A percentile compares a stretch with the other conserved stretches of the same genome.
Conservation (phyloP, 208 protist genomes). For the Herpetomonas tarakana region DNA sequence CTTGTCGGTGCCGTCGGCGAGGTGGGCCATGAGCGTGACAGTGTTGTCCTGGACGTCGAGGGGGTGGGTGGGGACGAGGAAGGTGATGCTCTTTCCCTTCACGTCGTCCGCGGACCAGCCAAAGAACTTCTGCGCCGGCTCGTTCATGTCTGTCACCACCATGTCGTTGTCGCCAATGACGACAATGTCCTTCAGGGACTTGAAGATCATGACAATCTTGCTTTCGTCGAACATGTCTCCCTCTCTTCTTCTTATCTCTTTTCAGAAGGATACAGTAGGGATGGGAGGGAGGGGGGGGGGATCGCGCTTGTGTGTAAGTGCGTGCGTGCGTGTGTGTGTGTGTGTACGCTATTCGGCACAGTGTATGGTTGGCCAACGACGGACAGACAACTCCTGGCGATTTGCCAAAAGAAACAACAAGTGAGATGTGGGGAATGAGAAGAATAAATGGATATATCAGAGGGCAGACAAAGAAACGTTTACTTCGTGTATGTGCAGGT, state of each 20-base stretch:
- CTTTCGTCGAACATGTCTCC: conserved; percentile 60
- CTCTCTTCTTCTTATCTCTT: background rate
- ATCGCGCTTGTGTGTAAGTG: background rate
- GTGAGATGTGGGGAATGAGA: no score
- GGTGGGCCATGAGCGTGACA: conserved; percentile 66
- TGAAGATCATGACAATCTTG: conserved; percentile 86
- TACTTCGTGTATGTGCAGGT: no score
- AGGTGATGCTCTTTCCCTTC: conserved; percentile 85
- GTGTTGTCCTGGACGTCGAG: conserved; percentile 80
- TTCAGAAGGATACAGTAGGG: background rate
- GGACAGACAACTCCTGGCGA: no score
- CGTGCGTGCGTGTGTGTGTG: background rate
- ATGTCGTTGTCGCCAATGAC: conserved; percentile 89
- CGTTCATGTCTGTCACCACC: conserved; percentile 88
- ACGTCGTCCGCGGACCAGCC: conserved; percentile 71
- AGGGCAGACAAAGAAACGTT: no score
- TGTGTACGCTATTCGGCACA: background rate
- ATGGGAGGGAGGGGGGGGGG: background rate
- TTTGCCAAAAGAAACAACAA: no score
- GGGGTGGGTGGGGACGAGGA: conserved; percentile 82
- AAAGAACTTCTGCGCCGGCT: conserved; percentile 68
- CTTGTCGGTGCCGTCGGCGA: conserved; percentile 54
- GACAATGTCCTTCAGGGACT: conserved; percentile 86
- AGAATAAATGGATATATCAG: no score
- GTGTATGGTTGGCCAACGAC: background rate